Percentiles rank a stretch among this genome's conserved stretches.
Evolutionary conservation across 371 early-diverging fungal species (phyloP).

Genomic region (Mucor racemosus): DNA sequence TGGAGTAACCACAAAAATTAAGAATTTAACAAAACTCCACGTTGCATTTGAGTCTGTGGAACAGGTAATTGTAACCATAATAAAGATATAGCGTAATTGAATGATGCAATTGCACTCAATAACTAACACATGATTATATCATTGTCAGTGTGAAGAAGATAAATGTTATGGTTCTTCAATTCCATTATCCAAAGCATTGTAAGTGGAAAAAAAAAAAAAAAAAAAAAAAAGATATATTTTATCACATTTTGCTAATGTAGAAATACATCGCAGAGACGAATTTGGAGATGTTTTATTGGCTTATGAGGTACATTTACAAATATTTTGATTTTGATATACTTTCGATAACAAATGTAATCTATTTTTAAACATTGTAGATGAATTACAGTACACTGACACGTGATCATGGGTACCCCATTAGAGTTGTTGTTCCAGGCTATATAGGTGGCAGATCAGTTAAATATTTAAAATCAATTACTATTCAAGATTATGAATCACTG

Average conservation of each 20-base stretch:
- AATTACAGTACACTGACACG: constrained; percentile 76
- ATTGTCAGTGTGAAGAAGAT: constrained; percentile 60
- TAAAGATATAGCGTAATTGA: not conserved
- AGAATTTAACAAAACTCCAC: constrained; percentile 56
- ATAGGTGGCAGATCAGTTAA: constrained; percentile 91
- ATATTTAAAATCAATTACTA: constrained; percentile 70
- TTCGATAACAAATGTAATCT: not conserved
- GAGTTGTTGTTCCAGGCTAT: constrained; percentile 85
- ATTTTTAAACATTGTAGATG: constrained; percentile 60
- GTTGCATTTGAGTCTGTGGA: constrained; percentile 78
- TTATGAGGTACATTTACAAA: constrained; percentile 49
- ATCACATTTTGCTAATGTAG: not conserved
- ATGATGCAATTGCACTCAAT: not conserved
- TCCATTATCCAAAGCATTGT: constrained; percentile 79
- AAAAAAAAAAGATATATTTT: not conserved
- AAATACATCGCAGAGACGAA: constrained; percentile 55
- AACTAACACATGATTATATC: not conserved
- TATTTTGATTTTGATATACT: not conserved
- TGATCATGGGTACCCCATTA: constrained; percentile 84
- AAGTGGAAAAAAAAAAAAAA: constrained; percentile 23
- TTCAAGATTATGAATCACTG: constrained; percentile 69
- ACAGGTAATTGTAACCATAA: constrained; percentile 45
- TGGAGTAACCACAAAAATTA: constrained; percentile 48
- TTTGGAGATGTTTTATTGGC: constrained; percentile 84
- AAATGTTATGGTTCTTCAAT: constrained; percentile 83